Base-by-base conservation (phyloP, 305 asterid species). In the Coffea humblotiana region DNA sequence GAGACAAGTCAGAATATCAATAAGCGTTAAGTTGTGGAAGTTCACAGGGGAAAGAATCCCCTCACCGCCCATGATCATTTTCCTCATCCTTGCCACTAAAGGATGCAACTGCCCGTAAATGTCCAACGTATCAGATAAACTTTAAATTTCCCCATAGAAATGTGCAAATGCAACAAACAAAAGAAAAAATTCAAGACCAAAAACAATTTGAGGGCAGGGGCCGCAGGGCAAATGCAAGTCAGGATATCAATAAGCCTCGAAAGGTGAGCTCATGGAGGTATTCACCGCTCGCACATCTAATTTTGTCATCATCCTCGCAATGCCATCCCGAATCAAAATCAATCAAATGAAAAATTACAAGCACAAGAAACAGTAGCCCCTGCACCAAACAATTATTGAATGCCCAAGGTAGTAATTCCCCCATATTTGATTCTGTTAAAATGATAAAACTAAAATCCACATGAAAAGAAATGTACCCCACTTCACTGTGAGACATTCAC, bases 1-100 rank as follows among this genome's bases (percentile, higher is more conserved):
- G 37, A 2, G 77, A 9, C 78, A 83, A 70, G 88, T 90, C 90
- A 89, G 90, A 78, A 88, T 84, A 89, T 89, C 90, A 89, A 89
- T 89, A 90, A 86, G 91, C 89, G 2, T 64, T 76, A 43, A 75
- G 40, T 76, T 70, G 13, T 48, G 77, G 52, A n/a, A 16, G 83
- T 75, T 83, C 88, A 89, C 74, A 23, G 23, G 82, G 86, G 84
- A 80, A 7, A 25, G 32, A 51, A 32, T 11, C 84, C 85, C 88
- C 65, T 85, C 86, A 51, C 85, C 65, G 11, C 12, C 18, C 29
- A 54, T 15, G 47, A 67, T 72, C 40, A 13, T 25, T 73, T 61
- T 83, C 92, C 52, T 81, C 89, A 84, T 84, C 61, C 80, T 25
- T 58, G 40, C 82, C 71, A 72, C 71, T 21, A 11, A 5, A 49